phyloP scores from a whole-genome alignment of 352 stramenopile genomes.

The Globisporangium nodosum region DNA sequence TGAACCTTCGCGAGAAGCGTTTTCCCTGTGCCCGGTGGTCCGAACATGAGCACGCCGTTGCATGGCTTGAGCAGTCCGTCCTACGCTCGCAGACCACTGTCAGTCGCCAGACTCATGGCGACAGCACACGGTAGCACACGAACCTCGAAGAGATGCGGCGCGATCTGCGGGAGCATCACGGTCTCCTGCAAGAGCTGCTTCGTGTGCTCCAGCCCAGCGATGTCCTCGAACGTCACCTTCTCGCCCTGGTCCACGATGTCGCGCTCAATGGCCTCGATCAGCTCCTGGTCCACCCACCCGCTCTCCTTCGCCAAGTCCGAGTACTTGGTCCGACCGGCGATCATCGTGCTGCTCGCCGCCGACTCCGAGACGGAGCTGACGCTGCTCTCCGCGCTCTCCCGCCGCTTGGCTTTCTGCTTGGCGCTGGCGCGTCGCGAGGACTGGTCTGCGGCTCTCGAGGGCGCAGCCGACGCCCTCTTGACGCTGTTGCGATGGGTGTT shows the following conservation, averaged over 20 bases:
- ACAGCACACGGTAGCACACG: no score
- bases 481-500: constrained; percentile 15
- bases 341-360: no score
- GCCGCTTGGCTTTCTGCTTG: constrained; percentile 11
- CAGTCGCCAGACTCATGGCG: background rate
- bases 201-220: constrained; percentile 73
- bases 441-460: constrained; percentile 5
- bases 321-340: constrained; percentile 20
- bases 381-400: constrained; percentile 14
- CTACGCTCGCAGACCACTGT: constrained; percentile 15
- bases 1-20: constrained; percentile 64
- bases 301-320: constrained; percentile 70
- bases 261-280: constrained; percentile 84
- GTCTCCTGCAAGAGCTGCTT: constrained; percentile 82
- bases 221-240: constrained; percentile 69
- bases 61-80: constrained; percentile 74
- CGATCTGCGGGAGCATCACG: constrained; percentile 84
- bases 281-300: constrained; percentile 67
- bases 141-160: constrained; percentile 77
- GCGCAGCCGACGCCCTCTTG: constrained; percentile 6
- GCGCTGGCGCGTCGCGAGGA: constrained; percentile 4
- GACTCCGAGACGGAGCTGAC: background rate
- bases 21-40: constrained; percentile 87
- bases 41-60: constrained; percentile 84
- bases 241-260: constrained; percentile 76